Conservation (phyloP, 441 rosid species). For the Erodium moschatum region DNA sequence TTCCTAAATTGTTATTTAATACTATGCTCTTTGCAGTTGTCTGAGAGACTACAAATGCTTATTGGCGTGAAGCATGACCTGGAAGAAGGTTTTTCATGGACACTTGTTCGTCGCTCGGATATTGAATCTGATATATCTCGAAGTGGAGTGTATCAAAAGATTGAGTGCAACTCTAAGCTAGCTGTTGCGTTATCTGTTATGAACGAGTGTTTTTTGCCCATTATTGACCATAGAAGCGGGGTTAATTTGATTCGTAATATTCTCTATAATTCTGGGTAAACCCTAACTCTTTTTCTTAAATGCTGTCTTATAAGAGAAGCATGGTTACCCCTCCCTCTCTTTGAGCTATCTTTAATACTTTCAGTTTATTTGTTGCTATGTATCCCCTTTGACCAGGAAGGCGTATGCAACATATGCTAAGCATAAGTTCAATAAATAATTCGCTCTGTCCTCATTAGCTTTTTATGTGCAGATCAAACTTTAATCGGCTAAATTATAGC, state of each 20-base stretch:
- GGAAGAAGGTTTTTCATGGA: constrained; percentile 79
- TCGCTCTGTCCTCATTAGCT: constrained; percentile 6
- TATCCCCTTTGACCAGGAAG: background rate
- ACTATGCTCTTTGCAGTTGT: constrained; percentile 35
- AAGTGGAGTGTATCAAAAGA: constrained; percentile 38
- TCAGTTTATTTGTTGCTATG: background rate
- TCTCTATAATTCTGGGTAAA: constrained; percentile 72
- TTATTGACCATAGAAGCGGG: constrained; percentile 77
- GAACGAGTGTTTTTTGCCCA: constrained; percentile 94
- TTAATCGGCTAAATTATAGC: constrained; percentile 59
- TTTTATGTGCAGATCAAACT: constrained; percentile 62
- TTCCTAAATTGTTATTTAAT: constrained; percentile 13
- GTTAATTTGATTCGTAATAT: constrained; percentile 72
- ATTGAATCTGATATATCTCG: constrained; percentile 42
- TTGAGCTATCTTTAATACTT: background rate
- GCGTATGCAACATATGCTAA: background rate
- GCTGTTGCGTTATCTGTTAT: constrained; percentile 78
- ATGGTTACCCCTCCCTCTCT: background rate
- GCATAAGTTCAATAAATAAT: background rate
- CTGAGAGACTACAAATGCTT: constrained; percentile 46
- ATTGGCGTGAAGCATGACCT: constrained; percentile 73
- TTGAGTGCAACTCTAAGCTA: constrained; percentile 74
- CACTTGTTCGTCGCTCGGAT: constrained; percentile 63
- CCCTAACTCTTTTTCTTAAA: constrained; percentile 3
- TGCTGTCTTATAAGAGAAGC: background rate